Base-by-base conservation (phyloP, 2,329 filamentous ascomycete genomes). In the Aspergillus sojae region DNA sequence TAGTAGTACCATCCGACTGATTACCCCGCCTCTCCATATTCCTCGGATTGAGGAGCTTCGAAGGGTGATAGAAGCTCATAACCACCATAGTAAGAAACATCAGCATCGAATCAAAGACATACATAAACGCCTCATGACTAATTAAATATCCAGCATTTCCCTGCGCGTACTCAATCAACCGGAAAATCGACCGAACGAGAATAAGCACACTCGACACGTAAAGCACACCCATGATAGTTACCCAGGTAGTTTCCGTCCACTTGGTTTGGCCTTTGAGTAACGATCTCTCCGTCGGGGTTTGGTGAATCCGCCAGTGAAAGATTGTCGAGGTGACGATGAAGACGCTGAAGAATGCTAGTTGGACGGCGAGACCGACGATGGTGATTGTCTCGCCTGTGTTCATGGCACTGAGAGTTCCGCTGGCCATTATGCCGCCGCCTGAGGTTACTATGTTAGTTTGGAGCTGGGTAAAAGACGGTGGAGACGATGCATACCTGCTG, bases 281-380 rank as follows among this genome's bases (percentile, higher is more conserved):
- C 0, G 72, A 68, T 1, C 30, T 62, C 50, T 66, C 58, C 23
- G 75, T 78, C n/a, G 0, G 78, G 78, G 2, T 67, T 48, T 4
- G 70, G 3, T 53, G 63, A 14, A 85, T 77, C 4, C 83, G 77
- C 2, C 66, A 58, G 65, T 88, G 82, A 74, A 88, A 87, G 0
- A 84, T 63, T 2, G 79, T 66, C 0, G 84, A 79, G 1, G 81
- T 80, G 5, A 81, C 61, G 41, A 85, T 73, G 68, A 89, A 90
- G 41, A 88, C 74, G 26, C 79, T 80, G 65, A 89, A 88, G 61
- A 85, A 81, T 48, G 85, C 45, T 28, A 90, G 79, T 70, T 90
- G 88, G 19, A 88, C 72, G 36, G 84, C 71, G 2, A 90, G 75
- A 2, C 88, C 87, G 1, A 68, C 82, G 9, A 89, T 74, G n/a